Conservation (phyloP, 176 grass and related monocot species). For the Hordeum marinum region DNA sequence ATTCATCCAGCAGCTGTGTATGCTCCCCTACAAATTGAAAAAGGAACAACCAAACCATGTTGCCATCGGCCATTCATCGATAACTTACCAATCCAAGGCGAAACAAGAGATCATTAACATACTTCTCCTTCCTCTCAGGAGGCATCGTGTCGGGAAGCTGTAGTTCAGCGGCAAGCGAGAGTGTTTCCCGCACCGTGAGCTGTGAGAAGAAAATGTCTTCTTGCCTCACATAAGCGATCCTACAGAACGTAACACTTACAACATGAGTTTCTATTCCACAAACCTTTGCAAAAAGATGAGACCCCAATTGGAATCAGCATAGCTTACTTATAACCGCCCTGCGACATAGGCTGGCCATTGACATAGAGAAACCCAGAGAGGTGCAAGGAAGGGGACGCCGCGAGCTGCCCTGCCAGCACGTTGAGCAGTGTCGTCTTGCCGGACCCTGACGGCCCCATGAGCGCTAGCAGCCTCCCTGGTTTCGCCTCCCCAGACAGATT, state of each 20-base stretch:
- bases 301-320: not conserved
- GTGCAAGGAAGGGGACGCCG: constrained; percentile 55
- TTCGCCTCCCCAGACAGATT: constrained; percentile 77
- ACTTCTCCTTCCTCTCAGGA: constrained; percentile 58
- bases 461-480: constrained; percentile 67
- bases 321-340: constrained; percentile 69
- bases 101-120: constrained; percentile 77
- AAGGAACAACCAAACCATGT: not conserved
- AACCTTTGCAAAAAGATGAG: not conserved
- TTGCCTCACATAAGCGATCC: constrained; percentile 80
- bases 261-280: not conserved
- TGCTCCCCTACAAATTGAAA: not conserved
- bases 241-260: constrained; percentile 23
- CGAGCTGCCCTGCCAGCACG: constrained; percentile 80
- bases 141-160: constrained; percentile 65
- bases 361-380: constrained; percentile 65
- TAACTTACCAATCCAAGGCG: constrained; percentile 77
- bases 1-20: not conserved
- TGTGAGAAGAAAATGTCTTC: constrained; percentile 94
- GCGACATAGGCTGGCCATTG: constrained; percentile 50
- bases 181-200: constrained; percentile 73
- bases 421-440: constrained; percentile 94
- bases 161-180: constrained; percentile 82
- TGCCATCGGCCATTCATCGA: not conserved
- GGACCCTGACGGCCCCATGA: constrained; percentile 91